A percentile compares a stretch with the other conserved stretches of the same genome.
These are phyloP conservation scores for Penicillium sclerotiorum DNA, from an alignment of 2,329 filamentous ascomycete species.

Conservation along the genomic window DNA sequence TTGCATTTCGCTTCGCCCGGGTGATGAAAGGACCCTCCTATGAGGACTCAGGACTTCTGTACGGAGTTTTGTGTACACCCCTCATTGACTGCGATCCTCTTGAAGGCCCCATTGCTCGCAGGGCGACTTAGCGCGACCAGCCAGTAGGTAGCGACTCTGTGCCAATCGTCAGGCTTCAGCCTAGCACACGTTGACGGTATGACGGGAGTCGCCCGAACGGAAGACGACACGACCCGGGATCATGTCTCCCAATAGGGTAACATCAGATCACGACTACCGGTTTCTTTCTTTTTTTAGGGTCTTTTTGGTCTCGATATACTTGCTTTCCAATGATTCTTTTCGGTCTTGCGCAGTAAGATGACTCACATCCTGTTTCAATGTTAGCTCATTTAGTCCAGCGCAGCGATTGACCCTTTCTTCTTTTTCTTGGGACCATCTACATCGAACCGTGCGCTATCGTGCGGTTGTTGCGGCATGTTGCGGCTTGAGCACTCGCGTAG, in stretches of 20 bases:
- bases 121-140: conserved; percentile 7
- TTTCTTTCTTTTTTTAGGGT: background rate
- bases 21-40: no score
- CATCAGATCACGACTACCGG: background rate
- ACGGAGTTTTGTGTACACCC: background rate
- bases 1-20: conserved; percentile 1
- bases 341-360: background rate
- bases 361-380: no score
- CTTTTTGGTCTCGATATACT: background rate
- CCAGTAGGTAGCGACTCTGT: background rate
- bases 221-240: conserved; percentile 3
- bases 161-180: conserved; percentile 1
- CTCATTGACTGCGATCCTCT: conserved; percentile 8
- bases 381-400: no score
- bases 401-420: no score
- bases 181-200: conserved; percentile 1
- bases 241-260: conserved; percentile 1
- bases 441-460: conserved; percentile 23
- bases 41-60: background rate
- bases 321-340: background rate
- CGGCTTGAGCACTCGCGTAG: conserved; percentile 13
- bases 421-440: conserved; percentile 4
- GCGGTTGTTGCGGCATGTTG: conserved; percentile 30
- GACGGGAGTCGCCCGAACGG: conserved; percentile 5
- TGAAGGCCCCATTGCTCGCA: conserved; percentile 3